Evolutionary conservation across 495 filamentous ascomycete species (phyloP), one percentile per base, ranked within the genome.

Genomic region (Trichoderma gamsii): DNA sequence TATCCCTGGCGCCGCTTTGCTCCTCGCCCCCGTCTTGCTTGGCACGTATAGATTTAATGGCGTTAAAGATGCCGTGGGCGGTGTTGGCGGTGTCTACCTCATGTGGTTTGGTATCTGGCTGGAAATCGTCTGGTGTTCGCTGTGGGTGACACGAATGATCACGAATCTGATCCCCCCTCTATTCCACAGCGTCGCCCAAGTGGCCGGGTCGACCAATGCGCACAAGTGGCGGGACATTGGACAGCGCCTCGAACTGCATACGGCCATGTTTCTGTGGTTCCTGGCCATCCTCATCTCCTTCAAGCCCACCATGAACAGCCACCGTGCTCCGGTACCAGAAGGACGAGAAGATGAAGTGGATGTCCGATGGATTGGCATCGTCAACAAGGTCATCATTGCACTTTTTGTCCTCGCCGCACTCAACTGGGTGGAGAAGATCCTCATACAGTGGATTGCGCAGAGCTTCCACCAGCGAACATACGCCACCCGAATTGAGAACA

Each of bases 71-170:
- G 71, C 80, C 12, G 77, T 80, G 18, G 86, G 90, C 3, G 88
- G 79, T 23, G 87, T 92, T 9, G 94, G 93, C 3, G 92, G 88
- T 43, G 91, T 97, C 2, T 67, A 84, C 69, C 74, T 97, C 67
- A 79, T 92, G 64, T 98, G 94, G 94, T 97, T 98, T 70, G 88
- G 90, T 56, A 90, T 97, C 63, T 98, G 94, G 94, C 82, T 98
- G 63, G 91, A 96, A 75, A 89, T 97, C 29, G 86, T 97, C 56
- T 98, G 94, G 94, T 79, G 96, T 52, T 92, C 92, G 2, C 80
- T 97, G 0, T 98, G 95, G 95, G 89, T 87, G 32, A 89, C 89
- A 0, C 75, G 90, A 78, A 89, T 97, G 65, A 78, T 91, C 12
- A 87, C 91, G 6, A 90, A 93, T 73, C 82, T 85, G 56, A 80